Evolutionary conservation across 805 yeast genomes (phyloP), one percentile per base, ranked within the genome.

Genomic region (Wickerhamomyces bovis): DNA sequence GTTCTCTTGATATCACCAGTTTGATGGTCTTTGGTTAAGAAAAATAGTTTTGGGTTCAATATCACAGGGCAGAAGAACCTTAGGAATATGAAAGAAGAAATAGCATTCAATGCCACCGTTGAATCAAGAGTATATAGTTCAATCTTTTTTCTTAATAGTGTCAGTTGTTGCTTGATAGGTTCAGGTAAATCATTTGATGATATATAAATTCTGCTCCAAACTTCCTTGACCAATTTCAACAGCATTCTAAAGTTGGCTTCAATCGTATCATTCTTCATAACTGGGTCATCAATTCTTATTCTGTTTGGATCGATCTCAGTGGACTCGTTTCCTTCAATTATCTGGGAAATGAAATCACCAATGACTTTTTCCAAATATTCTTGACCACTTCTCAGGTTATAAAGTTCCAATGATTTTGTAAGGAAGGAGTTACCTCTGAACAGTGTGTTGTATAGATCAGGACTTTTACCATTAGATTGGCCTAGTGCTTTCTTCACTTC

Each of bases 31-130:
- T 77, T 74, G 0, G 88, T 78, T 43, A 94, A 69, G 50, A 82
- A 81, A 62, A 89, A 89, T 42, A 90, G 64, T 57, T 88, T 89
- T 0, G 99, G 99, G 57, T 89, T 90, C 59, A 94, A 67, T 25
- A 92, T 77, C 0, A 96, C 96, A 0, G 99, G 98, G 57, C 97
- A 89, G 53, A 89, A 77, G 63, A 83, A 87, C 49, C 97, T 70
- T 49, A 92, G 67, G 61, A 92, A 94, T 12, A 92, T 68, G 57
- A 94, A 86, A 1, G 96, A 89, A 19, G 94, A 77, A 28, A 90
- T 67, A 43, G 95, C 85, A 58, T 89, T 84, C 48, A 84, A 69
- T 0, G 89, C 75, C 10, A 70, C 60, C 6, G 64, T 67, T 0
- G 47, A 43, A 56, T 81, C 84, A 13, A 67, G 71, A 1, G 82